phyloP scores from a whole-genome alignment of 2,329 filamentous ascomycete species.

The Aspergillus tubingensis region DNA sequence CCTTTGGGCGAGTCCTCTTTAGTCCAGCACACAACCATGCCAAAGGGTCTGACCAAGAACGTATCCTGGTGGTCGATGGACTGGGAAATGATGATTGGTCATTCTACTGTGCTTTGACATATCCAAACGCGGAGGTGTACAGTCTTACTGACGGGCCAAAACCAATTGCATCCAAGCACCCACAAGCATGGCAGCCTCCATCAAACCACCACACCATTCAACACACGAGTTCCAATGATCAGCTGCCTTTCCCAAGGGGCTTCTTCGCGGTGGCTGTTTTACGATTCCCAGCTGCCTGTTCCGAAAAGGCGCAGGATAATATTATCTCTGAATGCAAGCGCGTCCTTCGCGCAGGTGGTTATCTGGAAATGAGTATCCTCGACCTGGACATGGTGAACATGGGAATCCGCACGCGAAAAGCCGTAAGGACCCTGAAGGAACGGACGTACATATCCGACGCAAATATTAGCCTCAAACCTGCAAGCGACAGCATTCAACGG shows the following conservation, averaged over 20 bases:
- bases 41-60: conserved; percentile 41
- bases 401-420: conserved; percentile 49
- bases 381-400: conserved; percentile 55
- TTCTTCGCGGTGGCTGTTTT: conserved; percentile 50
- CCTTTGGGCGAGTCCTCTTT: conserved; percentile 53
- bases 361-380: conserved; percentile 51
- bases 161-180: conserved; percentile 36
- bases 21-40: conserved; percentile 52
- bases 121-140: conserved; percentile 49
- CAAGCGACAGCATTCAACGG: conserved; percentile 51
- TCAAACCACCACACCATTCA: conserved; percentile 47
- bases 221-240: conserved; percentile 42
- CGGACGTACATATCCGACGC: conserved; percentile 46
- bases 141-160: conserved; percentile 42
- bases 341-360: conserved; percentile 51
- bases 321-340: conserved; percentile 52
- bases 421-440: conserved; percentile 49
- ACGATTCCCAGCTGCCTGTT: conserved; percentile 49
- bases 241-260: conserved; percentile 50
- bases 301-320: conserved; percentile 46
- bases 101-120: conserved; percentile 53
- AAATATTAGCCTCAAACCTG: conserved; percentile 49
- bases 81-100: conserved; percentile 56
- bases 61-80: conserved; percentile 52
- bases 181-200: conserved; percentile 47